Conservation (phyloP, 306 rosid genomes). For the Cicer chorassanicum region DNA sequence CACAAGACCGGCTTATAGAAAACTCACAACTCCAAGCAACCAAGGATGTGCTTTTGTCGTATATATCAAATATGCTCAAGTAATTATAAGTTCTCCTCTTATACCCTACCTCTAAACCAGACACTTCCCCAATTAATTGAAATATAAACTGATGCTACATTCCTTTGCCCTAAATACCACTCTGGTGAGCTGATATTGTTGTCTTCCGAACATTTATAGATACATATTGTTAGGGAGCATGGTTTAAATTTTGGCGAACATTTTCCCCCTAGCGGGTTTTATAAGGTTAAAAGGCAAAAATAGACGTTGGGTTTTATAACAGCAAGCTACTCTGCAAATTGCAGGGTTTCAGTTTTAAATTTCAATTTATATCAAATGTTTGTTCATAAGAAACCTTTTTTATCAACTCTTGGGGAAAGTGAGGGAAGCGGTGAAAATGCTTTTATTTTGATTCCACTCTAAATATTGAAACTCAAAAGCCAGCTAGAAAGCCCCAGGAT, state of each 20-base stretch:
- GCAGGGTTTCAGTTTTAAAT: neutral
- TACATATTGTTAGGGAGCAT: neutral
- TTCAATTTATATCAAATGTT: neutral
- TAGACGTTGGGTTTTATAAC: neutral
- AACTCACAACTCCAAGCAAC: conserved; percentile 7
- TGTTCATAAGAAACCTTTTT: neutral
- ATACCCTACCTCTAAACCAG: neutral
- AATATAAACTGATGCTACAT: conserved; percentile 10
- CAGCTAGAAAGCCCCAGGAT: conserved; percentile 4
- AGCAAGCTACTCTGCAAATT: neutral
- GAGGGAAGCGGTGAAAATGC: neutral
- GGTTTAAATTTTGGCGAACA: neutral
- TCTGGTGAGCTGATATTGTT: conserved; percentile 14
- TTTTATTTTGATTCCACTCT: neutral
- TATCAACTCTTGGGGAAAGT: neutral
- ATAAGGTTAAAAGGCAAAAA: conserved; percentile 7
- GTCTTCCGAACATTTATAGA: conserved; percentile 24
- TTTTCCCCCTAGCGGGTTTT: neutral
- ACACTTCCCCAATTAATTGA: conserved; percentile 4
- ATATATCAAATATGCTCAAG: neutral
- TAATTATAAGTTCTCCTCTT: neutral
- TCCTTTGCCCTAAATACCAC: neutral
- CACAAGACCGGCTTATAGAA: conserved; percentile 15
- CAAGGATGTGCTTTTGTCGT: neutral
- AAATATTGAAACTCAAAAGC: conserved; percentile 17